Percentiles rank a stretch among this genome's conserved stretches.
Evolutionary conservation across 805 yeast genomes (phyloP).

Genomic region (Candida ficus): DNA sequence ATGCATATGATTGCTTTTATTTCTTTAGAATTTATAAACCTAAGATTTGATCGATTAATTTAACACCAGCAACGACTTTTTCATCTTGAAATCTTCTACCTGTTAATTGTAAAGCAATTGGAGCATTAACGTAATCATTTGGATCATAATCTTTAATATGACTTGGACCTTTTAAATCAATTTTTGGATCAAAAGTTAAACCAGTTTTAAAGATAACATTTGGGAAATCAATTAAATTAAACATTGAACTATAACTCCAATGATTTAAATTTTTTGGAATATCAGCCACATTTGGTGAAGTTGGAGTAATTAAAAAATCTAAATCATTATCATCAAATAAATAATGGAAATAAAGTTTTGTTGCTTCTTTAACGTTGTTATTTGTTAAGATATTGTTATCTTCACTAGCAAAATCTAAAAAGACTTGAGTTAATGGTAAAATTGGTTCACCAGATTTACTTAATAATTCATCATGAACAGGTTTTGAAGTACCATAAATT

Average conservation of each 20-base stretch:
- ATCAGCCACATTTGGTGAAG: slow-evolving; percentile 67
- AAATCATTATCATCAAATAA: slow-evolving; percentile 49
- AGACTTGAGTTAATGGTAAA: slow-evolving; percentile 58
- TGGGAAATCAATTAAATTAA: slow-evolving; percentile 70
- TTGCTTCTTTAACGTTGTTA: slow-evolving; percentile 51
- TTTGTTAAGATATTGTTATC: slow-evolving; percentile 54
- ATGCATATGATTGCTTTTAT: no score
- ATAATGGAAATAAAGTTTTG: slow-evolving; percentile 51
- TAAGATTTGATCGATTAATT: slow-evolving; percentile 31
- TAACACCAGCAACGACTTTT: slow-evolving; percentile 42
- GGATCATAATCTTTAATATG: slow-evolving; percentile 22
- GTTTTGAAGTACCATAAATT: slow-evolving; percentile 58
- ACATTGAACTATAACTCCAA: slow-evolving; percentile 78
- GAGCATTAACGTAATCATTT: slow-evolving; percentile 33
- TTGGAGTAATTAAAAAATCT: slow-evolving; percentile 65
- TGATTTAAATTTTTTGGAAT: slow-evolving; percentile 56
- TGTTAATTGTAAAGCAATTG: slow-evolving; percentile 45
- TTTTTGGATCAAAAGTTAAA: slow-evolving; percentile 46
- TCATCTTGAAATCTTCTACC: slow-evolving; percentile 48
- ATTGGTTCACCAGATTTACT: slow-evolving; percentile 67
- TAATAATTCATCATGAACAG: slow-evolving; percentile 48
- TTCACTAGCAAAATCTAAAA: slow-evolving; percentile 51
- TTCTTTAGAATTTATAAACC: slow-evolving; percentile 6
- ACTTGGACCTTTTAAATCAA: slow-evolving; percentile 42
- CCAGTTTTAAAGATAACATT: slow-evolving; percentile 63